These are phyloP conservation scores for Geotrichum phurueaensis DNA, from an alignment of 1,139 yeast species.

Conservation along the genomic window DNA sequence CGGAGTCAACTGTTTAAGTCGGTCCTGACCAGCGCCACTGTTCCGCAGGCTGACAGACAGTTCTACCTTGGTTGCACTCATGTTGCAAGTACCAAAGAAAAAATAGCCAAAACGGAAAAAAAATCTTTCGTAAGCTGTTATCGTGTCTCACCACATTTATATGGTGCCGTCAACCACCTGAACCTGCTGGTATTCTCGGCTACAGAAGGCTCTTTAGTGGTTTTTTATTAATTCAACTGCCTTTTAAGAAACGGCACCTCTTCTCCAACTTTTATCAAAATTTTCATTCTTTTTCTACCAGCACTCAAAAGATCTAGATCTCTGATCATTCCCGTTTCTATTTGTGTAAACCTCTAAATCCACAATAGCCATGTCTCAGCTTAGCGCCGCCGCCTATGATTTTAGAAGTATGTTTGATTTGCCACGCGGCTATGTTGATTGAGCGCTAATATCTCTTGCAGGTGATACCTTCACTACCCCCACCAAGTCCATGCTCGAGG, in stretches of 20 bases:
- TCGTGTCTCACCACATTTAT: neutral
- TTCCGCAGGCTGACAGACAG: no score
- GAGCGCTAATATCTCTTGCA: conserved; percentile 11
- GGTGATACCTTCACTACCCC: conserved; percentile 94
- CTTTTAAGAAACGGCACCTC: neutral
- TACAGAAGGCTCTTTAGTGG: neutral
- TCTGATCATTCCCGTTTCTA: neutral
- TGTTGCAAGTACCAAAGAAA: no score
- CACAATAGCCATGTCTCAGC: neutral
- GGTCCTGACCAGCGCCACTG: neutral
- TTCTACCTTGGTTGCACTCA: no score
- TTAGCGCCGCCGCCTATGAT: conserved; percentile 24
- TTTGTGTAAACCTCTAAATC: neutral
- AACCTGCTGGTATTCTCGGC: neutral
- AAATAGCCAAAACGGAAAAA: no score
- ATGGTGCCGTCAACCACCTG: neutral
- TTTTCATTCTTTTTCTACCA: neutral
- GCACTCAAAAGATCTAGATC: neutral
- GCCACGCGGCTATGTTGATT: neutral
- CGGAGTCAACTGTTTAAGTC: neutral
- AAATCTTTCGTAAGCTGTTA: no score
- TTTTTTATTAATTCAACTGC: neutral
- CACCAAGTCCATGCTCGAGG: conserved; percentile 64
- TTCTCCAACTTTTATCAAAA: neutral
- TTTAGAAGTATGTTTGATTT: conserved; percentile 23